Conservation (phyloP, 257 asterid species). For the Scutellaria baicalensis region DNA sequence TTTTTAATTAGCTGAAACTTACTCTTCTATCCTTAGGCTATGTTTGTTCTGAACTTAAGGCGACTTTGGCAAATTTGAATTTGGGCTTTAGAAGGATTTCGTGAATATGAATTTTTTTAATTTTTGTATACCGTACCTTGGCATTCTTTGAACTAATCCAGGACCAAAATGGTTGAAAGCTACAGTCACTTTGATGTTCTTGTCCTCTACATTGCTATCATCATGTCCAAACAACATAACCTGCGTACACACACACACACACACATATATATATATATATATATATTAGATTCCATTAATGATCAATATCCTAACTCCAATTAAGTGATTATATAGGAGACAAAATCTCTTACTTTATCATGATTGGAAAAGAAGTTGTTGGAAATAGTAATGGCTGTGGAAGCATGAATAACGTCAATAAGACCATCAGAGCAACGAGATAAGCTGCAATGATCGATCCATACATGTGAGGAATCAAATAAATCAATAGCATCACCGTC, state of each 20-base stretch:
- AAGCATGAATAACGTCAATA: conserved; percentile 75
- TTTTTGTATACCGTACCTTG: too few relatives aligned
- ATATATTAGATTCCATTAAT: too few relatives aligned
- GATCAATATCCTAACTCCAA: too few relatives aligned
- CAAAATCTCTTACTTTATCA: conserved; percentile 48
- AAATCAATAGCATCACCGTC: conserved; percentile 75
- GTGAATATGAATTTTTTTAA: too few relatives aligned
- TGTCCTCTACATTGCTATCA: conserved; percentile 54
- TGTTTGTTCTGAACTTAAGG: background rate
- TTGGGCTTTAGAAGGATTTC: too few relatives aligned
- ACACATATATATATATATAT: too few relatives aligned
- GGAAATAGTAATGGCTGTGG: conserved; percentile 72
- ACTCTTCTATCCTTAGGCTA: too few relatives aligned
- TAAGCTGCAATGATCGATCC: conserved; percentile 82
- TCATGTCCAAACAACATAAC: conserved; percentile 66
- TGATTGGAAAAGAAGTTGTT: conserved; percentile 78
- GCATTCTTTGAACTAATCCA: conserved; percentile 88
- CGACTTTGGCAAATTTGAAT: too few relatives aligned
- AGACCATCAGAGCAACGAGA: conserved; percentile 59
- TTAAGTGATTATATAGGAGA: too few relatives aligned
- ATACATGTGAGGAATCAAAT: conserved; percentile 45
- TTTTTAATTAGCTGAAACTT: too few relatives aligned
- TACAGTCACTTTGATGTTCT: conserved; percentile 57
- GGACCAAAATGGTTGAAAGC: conserved; percentile 86
- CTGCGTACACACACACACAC: too few relatives aligned